Conservation (phyloP, 768 basidiomycete genomes). For the Crassisporium funariophilum region DNA sequence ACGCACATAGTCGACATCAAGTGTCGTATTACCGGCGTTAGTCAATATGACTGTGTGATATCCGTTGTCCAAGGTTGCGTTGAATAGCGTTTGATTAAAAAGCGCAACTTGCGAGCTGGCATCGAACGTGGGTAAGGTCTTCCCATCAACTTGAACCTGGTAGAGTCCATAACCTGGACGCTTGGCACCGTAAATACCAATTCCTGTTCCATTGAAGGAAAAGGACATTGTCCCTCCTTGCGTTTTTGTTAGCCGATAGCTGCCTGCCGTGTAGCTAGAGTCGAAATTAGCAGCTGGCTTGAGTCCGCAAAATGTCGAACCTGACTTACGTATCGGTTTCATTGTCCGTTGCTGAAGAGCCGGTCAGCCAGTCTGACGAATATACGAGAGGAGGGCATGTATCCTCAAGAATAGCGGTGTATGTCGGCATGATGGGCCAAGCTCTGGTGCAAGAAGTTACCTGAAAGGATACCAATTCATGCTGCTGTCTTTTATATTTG, state of each 20-base stretch:
- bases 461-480: background rate
- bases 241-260: slow-evolving; percentile 36
- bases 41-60: slow-evolving; percentile 19
- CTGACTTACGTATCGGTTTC: slow-evolving; percentile 16
- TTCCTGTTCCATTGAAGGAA: slow-evolving; percentile 37
- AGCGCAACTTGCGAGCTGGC: slow-evolving; percentile 10
- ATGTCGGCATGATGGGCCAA: slow-evolving; percentile 24
- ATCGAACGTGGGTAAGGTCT: slow-evolving; percentile 12
- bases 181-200: slow-evolving; percentile 24
- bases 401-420: slow-evolving; percentile 29
- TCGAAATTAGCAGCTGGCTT: background rate
- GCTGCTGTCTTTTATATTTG: no score
- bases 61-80: slow-evolving; percentile 15
- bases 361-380: slow-evolving; percentile 25
- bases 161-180: slow-evolving; percentile 20
- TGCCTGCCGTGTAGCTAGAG: slow-evolving; percentile 33
- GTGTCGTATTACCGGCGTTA: slow-evolving; percentile 17
- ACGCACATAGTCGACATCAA: slow-evolving; percentile 25
- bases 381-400: slow-evolving; percentile 28
- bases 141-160: slow-evolving; percentile 19
- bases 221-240: slow-evolving; percentile 28
- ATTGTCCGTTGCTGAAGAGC: slow-evolving; percentile 16
- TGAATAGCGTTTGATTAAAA: slow-evolving; percentile 24
- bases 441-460: background rate
- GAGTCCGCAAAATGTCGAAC: slow-evolving; percentile 1